Evolutionary conservation across 805 yeast genomes (phyloP).

Genomic region (Ogataea angusta): DNA sequence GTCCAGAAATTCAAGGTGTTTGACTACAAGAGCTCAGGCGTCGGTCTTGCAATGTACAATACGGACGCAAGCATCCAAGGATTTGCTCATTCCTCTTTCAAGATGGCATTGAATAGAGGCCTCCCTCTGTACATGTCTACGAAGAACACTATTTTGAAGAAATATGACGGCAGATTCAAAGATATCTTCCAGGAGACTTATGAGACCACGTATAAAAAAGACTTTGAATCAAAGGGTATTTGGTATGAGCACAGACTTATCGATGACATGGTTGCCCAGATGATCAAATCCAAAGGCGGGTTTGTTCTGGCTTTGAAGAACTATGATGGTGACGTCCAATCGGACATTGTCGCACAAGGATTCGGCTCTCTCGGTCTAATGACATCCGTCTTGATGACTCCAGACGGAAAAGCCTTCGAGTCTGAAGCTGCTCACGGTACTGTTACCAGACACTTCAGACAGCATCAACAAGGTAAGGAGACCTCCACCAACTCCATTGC

Average conservation of each 20-base stretch:
- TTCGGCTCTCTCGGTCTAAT: conserved; percentile 80
- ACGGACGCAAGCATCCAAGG: conserved; percentile 75
- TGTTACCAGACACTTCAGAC: conserved; percentile 83
- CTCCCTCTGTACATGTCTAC: conserved; percentile 69
- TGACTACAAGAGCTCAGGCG: conserved; percentile 65
- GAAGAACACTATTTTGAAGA: conserved; percentile 77
- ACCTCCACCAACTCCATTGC: conserved; percentile 86
- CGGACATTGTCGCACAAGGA: conserved; percentile 85
- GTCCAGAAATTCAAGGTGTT: conserved; percentile 50
- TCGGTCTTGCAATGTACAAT: conserved; percentile 80
- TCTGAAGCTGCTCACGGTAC: conserved; percentile 88
- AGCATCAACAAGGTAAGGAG: conserved; percentile 75
- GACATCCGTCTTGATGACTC: conserved; percentile 81
- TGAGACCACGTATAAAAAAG: conserved; percentile 51
- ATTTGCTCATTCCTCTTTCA: conserved; percentile 78
- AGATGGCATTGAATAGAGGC: conserved; percentile 62
- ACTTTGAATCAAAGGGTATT: conserved; percentile 59
- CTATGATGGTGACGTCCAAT: conserved; percentile 84
- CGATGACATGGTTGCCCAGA: conserved; percentile 88
- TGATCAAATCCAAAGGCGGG: conserved; percentile 83
- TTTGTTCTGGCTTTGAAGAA: conserved; percentile 77
- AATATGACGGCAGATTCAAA: conserved; percentile 79
- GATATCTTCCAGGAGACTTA: conserved; percentile 72
- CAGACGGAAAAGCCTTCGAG: conserved; percentile 84
- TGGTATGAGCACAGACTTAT: conserved; percentile 79